These are phyloP conservation scores for Cornus kousa DNA, from an alignment of 148 eudicot genomes.

Conservation along the genomic window DNA sequence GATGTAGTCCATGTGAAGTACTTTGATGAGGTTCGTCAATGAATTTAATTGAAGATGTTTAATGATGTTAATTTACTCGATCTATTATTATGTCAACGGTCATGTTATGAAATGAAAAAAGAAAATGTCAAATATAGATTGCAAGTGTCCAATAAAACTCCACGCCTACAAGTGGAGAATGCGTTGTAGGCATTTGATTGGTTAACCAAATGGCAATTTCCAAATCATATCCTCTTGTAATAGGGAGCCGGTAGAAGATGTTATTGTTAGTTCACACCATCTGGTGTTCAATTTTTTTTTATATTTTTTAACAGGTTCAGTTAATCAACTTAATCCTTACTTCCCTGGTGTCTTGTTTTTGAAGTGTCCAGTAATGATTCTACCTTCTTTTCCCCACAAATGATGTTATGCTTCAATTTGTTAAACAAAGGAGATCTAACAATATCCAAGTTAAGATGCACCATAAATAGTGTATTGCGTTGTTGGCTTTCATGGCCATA, in stretches of 20 bases:
- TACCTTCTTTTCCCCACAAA: neutral
- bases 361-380: neutral
- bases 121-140: no score
- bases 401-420: neutral
- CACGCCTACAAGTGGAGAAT: neutral
- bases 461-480: neutral
- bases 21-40: slow-evolving; percentile 62
- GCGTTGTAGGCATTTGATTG: no score
- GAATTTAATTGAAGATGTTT: slow-evolving; percentile 1
- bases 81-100: no score
- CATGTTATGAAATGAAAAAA: neutral
- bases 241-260: neutral
- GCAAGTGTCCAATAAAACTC: neutral
- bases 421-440: neutral
- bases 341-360: neutral
- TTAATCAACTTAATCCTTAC: neutral
- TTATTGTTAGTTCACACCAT: neutral
- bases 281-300: neutral
- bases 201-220: neutral
- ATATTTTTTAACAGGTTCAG: neutral
- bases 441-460: neutral
- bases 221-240: neutral
- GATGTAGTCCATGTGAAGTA: slow-evolving; percentile 97
- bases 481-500: no score
- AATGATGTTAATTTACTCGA: neutral